Evolutionary conservation across 2,329 filamentous ascomycete species (phyloP), one percentile per base, ranked within the genome.

Genomic region (Coniella vitis): DNA sequence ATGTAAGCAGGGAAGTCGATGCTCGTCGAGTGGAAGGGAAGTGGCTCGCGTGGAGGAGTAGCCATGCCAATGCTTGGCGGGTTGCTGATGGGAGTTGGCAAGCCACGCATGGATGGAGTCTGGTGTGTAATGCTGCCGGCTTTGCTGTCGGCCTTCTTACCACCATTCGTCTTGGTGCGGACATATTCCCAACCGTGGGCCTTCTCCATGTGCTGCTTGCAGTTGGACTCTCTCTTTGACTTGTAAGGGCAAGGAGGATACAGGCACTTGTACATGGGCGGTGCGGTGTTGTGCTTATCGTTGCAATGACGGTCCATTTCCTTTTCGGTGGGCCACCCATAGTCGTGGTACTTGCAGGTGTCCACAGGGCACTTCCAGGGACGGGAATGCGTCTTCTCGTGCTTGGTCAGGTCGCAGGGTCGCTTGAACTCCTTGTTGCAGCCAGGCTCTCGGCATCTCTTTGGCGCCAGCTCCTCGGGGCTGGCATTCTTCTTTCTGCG

Each of bases 141-240:
- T 48, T 72, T 69, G 57, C 63, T 67, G 49, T 62, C 58, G 34
- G 60, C 57, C 64, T 76, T 81, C 69, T 86, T 87, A 63, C 48
- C 51, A 13, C 87, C 86, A 62, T 94, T 95, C 66, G 86, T 90
- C 78, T 96, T 96, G 52, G 89, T 91, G 56, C 91, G 86, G 48
- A 90, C 78, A 58, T 96, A 96, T n/a, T 76, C 75, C 86, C 88
- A 95, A 51, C 84, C 84, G 61, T 97, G 90, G 1, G 88, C 86
- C 69, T 96, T 96, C 72, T 97, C 91, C 90, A 96, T 96, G 69
- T 97, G 90, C 68, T 96, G 91, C 66, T 96, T 96, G 78, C 89
- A 94, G 68, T 97, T 97, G 55, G 87, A 93, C 71, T 95, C 87
- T 51, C 90, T 85, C 75, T 97, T 97, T 10, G 90, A 95, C 62